Evolutionary conservation across 257 asterid species (phyloP).

Genomic region (Plantago ovata): DNA sequence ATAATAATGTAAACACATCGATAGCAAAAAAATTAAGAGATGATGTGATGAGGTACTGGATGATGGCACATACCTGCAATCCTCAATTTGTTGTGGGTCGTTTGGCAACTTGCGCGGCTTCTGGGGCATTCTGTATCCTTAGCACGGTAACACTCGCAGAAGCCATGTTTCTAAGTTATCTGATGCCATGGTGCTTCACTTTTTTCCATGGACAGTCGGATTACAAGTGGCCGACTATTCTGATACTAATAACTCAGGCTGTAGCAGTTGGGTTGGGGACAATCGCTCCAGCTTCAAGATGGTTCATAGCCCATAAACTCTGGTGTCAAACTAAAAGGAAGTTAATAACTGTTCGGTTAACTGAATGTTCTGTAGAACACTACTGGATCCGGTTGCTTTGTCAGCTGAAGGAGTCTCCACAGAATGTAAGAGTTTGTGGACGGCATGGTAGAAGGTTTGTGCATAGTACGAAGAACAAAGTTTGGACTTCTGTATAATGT

Average conservation of each 20-base stretch:
- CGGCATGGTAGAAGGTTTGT: conserved; percentile 37
- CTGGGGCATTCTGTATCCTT: conserved; percentile 69
- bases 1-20: conserved; percentile 19
- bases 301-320: conserved; percentile 51
- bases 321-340: conserved; percentile 45
- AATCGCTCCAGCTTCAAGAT: conserved; percentile 68
- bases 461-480: conserved; percentile 34
- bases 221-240: conserved; percentile 64
- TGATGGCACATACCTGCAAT: conserved; percentile 82
- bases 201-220: conserved; percentile 70
- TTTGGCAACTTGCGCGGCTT: conserved; percentile 64
- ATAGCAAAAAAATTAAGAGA: conserved; percentile 36
- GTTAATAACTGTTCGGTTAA: conserved; percentile 10
- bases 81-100: conserved; percentile 77
- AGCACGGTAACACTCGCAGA: conserved; percentile 44
- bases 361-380: conserved; percentile 36
- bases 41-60: conserved; percentile 66
- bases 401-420: conserved; percentile 49
- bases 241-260: conserved; percentile 53
- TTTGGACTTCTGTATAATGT: conserved; percentile 39
- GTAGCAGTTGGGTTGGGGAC: conserved; percentile 58
- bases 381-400: conserved; percentile 53
- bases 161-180: conserved; percentile 48
- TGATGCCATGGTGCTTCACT: conserved; percentile 43
- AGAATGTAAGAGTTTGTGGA: conserved; percentile 38